Evolutionary conservation across 208 protist species (phyloP).

Genomic region (Acanthamoeba royreba): DNA sequence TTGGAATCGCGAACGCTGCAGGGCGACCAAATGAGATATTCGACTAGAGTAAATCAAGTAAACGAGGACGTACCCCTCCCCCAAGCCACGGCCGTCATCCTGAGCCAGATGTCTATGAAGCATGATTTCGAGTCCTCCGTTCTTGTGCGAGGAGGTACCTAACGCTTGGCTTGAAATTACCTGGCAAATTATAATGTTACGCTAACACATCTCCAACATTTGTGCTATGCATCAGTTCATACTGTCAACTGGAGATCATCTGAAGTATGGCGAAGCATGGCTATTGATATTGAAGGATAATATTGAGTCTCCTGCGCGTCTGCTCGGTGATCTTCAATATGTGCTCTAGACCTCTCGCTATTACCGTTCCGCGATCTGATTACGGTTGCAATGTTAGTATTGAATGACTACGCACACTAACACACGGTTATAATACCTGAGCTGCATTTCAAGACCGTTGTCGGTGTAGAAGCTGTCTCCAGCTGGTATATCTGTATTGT

Average conservation of each 20-base stretch:
- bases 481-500: not conserved
- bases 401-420: too few species aligned
- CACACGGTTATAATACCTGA: too few species aligned
- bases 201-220: too few species aligned
- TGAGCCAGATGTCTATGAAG: slow-evolving; percentile 30
- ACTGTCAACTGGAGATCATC: not conserved
- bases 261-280: not conserved
- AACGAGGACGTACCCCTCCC: not conserved
- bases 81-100: slow-evolving; percentile 53
- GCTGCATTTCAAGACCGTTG: slow-evolving; percentile 12
- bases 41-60: not conserved
- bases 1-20: not conserved
- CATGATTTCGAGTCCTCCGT: slow-evolving; percentile 58
- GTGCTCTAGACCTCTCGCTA: not conserved
- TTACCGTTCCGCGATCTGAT: not conserved
- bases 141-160: not conserved
- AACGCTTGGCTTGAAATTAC: slow-evolving; percentile 24
- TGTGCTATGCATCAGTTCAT: too few species aligned
- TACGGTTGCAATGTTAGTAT: too few species aligned
- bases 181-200: too few species aligned
- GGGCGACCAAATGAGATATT: too few species aligned
- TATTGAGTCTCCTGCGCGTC: slow-evolving; percentile 1
- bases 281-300: slow-evolving; percentile 39
- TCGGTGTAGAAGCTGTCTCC: not conserved
- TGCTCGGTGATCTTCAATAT: not conserved